phyloP scores from a whole-genome alignment of 116 monocot species.

The Dioscorea cayenensis region DNA sequence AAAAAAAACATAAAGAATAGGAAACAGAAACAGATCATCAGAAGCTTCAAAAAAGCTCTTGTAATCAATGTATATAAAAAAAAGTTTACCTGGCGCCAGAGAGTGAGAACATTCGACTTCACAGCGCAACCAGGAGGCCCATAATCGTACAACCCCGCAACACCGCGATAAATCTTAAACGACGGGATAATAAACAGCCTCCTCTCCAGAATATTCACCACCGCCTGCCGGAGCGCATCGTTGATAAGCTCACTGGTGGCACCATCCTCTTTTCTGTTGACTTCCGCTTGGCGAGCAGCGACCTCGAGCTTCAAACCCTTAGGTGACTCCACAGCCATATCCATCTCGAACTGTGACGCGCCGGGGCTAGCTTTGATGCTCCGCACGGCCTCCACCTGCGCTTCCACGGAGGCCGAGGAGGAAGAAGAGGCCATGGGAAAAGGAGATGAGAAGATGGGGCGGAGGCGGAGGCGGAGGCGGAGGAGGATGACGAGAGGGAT shows the following conservation, averaged over 20 bases:
- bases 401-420: conserved; percentile 33
- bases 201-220: conserved; percentile 75
- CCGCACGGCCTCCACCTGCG: conserved; percentile 10
- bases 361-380: too few species aligned
- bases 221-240: conserved; percentile 57
- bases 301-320: too few species aligned
- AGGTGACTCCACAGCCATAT: not conserved
- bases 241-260: conserved; percentile 20
- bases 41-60: too few species aligned
- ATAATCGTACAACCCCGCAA: conserved; percentile 92
- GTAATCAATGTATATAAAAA: not conserved
- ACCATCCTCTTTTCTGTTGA: not conserved
- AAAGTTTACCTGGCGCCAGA: conserved; percentile 82
- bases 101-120: conserved; percentile 84
- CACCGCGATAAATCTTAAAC: conserved; percentile 95
- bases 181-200: conserved; percentile 75
- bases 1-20: too few species aligned
- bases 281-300: too few species aligned
- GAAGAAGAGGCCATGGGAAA: not conserved
- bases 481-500: not conserved
- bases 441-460: conserved; percentile 2
- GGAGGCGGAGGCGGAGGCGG: not conserved
- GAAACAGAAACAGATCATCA: too few species aligned
- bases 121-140: conserved; percentile 91
- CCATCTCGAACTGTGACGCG: conserved; percentile 31